phyloP scores from a whole-genome alignment of 2,329 filamentous ascomycete genomes.

The Chaetothyriales sp. region DNA sequence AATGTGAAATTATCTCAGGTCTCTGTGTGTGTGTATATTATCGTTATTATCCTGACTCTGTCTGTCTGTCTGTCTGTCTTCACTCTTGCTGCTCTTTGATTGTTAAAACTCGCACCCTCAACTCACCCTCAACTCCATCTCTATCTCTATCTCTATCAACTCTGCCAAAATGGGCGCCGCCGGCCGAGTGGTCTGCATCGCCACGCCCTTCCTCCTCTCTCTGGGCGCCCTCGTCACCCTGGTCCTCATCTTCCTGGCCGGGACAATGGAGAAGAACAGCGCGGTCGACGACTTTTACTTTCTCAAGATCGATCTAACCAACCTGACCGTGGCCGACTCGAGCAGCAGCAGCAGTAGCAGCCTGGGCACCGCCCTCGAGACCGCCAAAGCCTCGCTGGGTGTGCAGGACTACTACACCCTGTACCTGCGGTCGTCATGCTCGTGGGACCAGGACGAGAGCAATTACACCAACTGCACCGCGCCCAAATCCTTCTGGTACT shows the following conservation, averaged over 20 bases:
- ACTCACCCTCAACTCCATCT: neutral
- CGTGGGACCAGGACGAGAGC: constrained; percentile 36
- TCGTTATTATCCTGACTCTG: too few relatives aligned
- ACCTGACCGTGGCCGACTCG: constrained; percentile 40
- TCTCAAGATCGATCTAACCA: constrained; percentile 43
- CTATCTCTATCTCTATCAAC: neutral
- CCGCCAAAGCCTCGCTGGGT: constrained; percentile 33
- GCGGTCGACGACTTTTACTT: constrained; percentile 41
- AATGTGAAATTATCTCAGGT: too few relatives aligned
- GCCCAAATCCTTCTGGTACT: constrained; percentile 61
- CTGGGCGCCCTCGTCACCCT: constrained; percentile 59
- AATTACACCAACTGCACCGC: constrained; percentile 50
- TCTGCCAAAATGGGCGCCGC: constrained; percentile 45
- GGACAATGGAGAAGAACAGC: constrained; percentile 35
- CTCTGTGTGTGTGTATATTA: too few relatives aligned
- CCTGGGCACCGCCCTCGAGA: constrained; percentile 21
- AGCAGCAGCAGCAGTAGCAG: neutral
- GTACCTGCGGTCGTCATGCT: constrained; percentile 78
- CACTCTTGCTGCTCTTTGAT: neutral
- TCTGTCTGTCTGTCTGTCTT: too few relatives aligned
- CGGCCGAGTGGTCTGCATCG: constrained; percentile 73
- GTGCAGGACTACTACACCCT: constrained; percentile 68
- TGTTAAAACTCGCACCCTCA: neutral
- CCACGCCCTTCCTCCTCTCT: constrained; percentile 70
- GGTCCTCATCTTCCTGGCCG: constrained; percentile 42